Conservation (phyloP, 805 yeast species). For the Candida stauntonica region DNA sequence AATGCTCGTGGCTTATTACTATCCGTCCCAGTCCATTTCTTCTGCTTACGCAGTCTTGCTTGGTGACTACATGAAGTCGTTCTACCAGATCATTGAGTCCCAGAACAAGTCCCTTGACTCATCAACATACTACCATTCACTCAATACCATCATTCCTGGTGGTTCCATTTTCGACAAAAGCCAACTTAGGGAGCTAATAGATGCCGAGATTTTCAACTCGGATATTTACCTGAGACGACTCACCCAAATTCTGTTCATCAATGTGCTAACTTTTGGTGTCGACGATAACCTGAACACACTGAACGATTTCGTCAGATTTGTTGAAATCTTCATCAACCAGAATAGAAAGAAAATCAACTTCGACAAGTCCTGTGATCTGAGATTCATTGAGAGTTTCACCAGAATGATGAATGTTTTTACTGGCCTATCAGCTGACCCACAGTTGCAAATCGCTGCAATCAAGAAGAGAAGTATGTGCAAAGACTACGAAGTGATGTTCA, state of each 20-base stretch:
- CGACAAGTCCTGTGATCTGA: constrained; percentile 18
- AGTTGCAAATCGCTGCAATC: neutral
- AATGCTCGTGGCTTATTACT: constrained; percentile 14
- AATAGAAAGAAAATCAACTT: constrained; percentile 26
- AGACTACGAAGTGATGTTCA: constrained; percentile 3
- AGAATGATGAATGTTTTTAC: constrained; percentile 10
- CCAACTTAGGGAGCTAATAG: constrained; percentile 19
- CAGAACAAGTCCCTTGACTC: constrained; percentile 20
- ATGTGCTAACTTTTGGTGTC: constrained; percentile 16
- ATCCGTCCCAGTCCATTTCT: constrained; percentile 12
- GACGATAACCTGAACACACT: constrained; percentile 12
- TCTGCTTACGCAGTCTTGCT: constrained; percentile 10
- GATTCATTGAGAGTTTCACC: constrained; percentile 18
- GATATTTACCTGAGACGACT: constrained; percentile 20
- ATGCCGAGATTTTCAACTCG: constrained; percentile 24
- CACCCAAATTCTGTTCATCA: constrained; percentile 21
- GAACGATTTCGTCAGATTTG: constrained; percentile 17
- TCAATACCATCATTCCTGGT: constrained; percentile 11
- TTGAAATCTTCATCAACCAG: constrained; percentile 21
- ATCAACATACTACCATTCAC: constrained; percentile 20
- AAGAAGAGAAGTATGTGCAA: constrained; percentile 4
- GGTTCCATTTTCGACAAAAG: constrained; percentile 18
- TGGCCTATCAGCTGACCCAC: constrained; percentile 4
- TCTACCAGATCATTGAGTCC: constrained; percentile 22
- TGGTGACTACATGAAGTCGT: constrained; percentile 22